Evolutionary conservation across 2,329 filamentous ascomycete genomes (phyloP).

Genomic region (Aspergillus luchuensis): DNA sequence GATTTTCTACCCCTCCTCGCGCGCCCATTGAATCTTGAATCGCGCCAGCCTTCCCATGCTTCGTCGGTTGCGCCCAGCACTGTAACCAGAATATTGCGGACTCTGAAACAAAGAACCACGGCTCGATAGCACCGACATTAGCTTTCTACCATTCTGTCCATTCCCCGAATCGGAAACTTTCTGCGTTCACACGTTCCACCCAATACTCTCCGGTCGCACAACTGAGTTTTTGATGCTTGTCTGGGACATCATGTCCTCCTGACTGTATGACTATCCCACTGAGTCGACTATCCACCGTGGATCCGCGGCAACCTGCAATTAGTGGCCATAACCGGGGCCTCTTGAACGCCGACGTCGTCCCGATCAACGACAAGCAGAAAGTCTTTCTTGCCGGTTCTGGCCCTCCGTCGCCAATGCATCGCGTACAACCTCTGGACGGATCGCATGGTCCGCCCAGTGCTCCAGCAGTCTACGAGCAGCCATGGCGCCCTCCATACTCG

Average conservation of each 20-base stretch:
- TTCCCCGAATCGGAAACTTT: slow-evolving; percentile 8
- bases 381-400: slow-evolving; percentile 25
- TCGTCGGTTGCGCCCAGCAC: neutral
- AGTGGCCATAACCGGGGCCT: slow-evolving; percentile 20
- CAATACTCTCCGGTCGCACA: slow-evolving; percentile 9
- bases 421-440: slow-evolving; percentile 34
- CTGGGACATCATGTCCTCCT: slow-evolving; percentile 26
- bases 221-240: slow-evolving; percentile 6
- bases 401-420: slow-evolving; percentile 32
- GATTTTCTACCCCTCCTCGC: slow-evolving; percentile 12
- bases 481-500: slow-evolving; percentile 34
- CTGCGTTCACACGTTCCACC: neutral
- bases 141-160: neutral
- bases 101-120: neutral
- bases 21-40: neutral
- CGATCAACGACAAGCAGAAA: slow-evolving; percentile 31
- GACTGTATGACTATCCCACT: slow-evolving; percentile 25
- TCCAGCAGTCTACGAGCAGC: slow-evolving; percentile 34
- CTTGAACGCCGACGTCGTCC: slow-evolving; percentile 30
- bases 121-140: neutral
- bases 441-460: slow-evolving; percentile 30
- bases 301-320: slow-evolving; percentile 24
- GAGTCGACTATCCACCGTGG: slow-evolving; percentile 19
- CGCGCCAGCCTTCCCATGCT: neutral
- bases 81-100: neutral